Evolutionary conservation across 257 asterid genomes (phyloP).

Genomic region (Mentha longifolia): DNA sequence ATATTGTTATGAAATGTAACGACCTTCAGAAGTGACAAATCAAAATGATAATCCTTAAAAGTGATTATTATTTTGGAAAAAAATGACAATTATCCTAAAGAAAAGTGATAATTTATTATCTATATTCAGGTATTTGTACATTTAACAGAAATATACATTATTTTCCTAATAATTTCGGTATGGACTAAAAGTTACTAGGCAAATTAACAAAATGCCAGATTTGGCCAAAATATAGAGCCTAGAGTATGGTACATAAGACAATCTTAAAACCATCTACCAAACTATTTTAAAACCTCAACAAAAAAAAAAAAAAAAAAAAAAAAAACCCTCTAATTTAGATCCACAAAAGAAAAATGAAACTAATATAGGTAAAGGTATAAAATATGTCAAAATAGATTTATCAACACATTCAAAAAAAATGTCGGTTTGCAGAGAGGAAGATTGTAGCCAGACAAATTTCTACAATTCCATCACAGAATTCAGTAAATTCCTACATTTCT

Average conservation of each 20-base stretch:
- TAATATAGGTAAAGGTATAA: neutral
- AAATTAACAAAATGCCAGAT: neutral
- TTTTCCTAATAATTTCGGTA: no score
- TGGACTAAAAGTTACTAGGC: no score
- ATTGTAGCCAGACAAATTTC: neutral
- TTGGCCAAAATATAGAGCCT: neutral
- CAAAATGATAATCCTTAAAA: no score
- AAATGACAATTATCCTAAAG: no score
- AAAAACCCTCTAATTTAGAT: neutral
- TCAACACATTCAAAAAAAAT: neutral
- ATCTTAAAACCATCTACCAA: neutral
- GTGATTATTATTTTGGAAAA: no score
- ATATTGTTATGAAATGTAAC: no score
- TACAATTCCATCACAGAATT: neutral
- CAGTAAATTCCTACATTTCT: constrained; percentile 46
- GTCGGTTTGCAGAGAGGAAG: neutral
- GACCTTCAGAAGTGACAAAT: no score
- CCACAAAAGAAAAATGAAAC: neutral
- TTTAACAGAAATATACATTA: no score
- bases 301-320: no score
- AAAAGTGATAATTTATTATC: no score
- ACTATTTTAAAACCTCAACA: neutral
- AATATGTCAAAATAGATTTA: neutral
- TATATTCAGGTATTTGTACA: no score
- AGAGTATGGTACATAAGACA: neutral